Percentiles rank a stretch among this genome's conserved stretches.
phyloP scores from a whole-genome alignment of 306 rosid genomes.

The Fragaria nilgerrensis region DNA sequence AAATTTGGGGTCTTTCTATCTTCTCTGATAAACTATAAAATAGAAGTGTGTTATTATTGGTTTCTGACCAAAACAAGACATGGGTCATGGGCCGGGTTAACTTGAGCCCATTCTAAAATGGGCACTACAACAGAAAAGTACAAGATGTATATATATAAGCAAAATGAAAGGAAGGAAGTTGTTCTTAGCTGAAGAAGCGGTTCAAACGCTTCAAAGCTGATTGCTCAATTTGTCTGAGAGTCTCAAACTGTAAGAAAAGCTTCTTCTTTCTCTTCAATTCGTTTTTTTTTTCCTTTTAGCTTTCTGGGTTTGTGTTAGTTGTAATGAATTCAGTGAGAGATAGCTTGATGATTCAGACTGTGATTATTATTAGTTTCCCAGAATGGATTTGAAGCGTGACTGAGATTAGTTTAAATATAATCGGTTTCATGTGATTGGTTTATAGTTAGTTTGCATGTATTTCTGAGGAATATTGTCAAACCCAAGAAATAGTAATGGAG shows the following conservation, averaged over 20 bases:
- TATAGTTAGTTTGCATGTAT: neutral
- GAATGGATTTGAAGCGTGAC: neutral
- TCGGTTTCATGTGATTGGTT: neutral
- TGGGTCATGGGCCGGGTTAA: neutral
- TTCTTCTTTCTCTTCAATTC: neutral
- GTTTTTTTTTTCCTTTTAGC: too few species aligned
- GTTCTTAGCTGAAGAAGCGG: constrained; percentile 5
- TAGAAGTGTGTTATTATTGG: neutral
- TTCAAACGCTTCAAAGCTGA: neutral
- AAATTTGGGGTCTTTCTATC: neutral
- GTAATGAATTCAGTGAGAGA: neutral
- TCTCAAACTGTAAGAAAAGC: constrained; percentile 9
- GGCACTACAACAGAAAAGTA: neutral
- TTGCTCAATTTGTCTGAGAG: neutral
- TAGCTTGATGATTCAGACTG: neutral
- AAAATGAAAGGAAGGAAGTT: neutral
- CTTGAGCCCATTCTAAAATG: neutral
- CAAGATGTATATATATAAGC: too few species aligned
- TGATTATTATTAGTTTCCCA: neutral
- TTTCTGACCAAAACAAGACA: neutral
- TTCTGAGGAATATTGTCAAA: neutral
- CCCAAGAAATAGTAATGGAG: neutral
- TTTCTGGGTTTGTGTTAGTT: neutral
- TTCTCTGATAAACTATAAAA: neutral
- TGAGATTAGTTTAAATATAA: neutral